Evolutionary conservation across 805 yeast species (phyloP), one percentile per base, ranked within the genome.

Genomic region (Priceomyces melissophilus): DNA sequence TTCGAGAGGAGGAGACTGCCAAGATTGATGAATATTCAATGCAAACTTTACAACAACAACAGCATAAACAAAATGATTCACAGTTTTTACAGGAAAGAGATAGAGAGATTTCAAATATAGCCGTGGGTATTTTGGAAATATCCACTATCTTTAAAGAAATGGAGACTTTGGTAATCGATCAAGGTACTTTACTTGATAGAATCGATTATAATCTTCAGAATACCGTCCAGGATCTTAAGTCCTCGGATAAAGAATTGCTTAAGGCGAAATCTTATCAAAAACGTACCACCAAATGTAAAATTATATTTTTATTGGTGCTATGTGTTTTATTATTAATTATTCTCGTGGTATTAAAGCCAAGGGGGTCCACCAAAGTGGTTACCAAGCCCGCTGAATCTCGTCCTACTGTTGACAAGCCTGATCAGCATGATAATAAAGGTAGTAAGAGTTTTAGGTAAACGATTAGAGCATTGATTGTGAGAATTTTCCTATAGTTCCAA

Each of bases 121-220:
- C 99, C 3, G 87, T 87, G 70, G 96, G 97, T 38, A 95, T 93
- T 34, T 68, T 91, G 31, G 99, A 93, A 58, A 87, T 93, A 1
- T 85, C 95, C 25, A 87, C 91, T 1, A 91, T 93, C 34, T 93
- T 93, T 69, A 84, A 85, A 58, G 98, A 93, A 55, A 78, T 93
- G 77, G 97, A 95, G 55, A 79, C 81, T 30, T 72, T 93, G 74
- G 87, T 93, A 32, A 84, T 93, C 41, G 98, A 93, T 55, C 99
- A 93, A 63, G 99, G 99, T 1, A 87, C 96, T 0, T 75, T 93
- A 33, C 71, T 93, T 44, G 99, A 93, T 63, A 71, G 97, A 50
- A 91, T 93, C 42, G 99, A 91, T 62, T 93, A 91, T 60, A 93
- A 93, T 57, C 66, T 93, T 44, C 84, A 84, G 45, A 81, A 81